Conservation (phyloP, 192 early-diverging fungal species). For the Allomyces macrogynus region DNA sequence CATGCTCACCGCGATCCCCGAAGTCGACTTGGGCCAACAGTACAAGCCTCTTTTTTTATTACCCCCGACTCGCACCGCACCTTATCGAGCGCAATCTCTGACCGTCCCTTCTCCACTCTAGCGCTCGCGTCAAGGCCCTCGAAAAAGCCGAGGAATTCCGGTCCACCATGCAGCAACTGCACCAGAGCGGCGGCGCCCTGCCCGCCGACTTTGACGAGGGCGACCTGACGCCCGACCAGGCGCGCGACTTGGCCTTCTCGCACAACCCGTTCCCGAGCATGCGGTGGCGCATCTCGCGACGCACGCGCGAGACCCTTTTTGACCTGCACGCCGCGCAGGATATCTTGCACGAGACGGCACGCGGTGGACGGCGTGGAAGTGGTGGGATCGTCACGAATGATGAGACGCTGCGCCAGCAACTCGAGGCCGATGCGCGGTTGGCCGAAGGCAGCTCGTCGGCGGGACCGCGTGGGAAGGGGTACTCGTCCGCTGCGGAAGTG, state of each 20-base stretch:
- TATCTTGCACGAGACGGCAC: neutral
- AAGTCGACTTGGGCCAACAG: conserved; percentile 70
- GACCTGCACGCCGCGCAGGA: neutral
- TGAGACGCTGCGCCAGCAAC: neutral
- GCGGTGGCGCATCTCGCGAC: neutral
- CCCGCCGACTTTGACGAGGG: neutral
- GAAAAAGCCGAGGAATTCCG: too few relatives aligned
- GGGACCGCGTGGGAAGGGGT: too few relatives aligned
- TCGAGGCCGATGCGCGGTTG: neutral
- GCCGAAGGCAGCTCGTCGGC: neutral
- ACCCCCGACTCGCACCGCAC: too few relatives aligned
- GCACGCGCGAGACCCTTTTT: neutral
- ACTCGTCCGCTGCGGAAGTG: too few relatives aligned
- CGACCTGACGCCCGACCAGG: neutral
- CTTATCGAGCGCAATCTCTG: too few relatives aligned
- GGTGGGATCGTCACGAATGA: neutral
- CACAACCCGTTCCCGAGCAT: neutral
- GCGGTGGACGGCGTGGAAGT: neutral
- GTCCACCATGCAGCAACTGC: too few relatives aligned
- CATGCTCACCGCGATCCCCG: conserved; percentile 81
- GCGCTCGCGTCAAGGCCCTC: too few relatives aligned
- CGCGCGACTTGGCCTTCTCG: neutral
- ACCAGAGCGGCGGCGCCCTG: too few relatives aligned
- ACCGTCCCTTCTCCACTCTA: too few relatives aligned
- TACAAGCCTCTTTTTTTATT: conserved; percentile 13